phyloP scores from a whole-genome alignment of 2,329 filamentous ascomycete species.

The Macroventuria anomochaeta region DNA sequence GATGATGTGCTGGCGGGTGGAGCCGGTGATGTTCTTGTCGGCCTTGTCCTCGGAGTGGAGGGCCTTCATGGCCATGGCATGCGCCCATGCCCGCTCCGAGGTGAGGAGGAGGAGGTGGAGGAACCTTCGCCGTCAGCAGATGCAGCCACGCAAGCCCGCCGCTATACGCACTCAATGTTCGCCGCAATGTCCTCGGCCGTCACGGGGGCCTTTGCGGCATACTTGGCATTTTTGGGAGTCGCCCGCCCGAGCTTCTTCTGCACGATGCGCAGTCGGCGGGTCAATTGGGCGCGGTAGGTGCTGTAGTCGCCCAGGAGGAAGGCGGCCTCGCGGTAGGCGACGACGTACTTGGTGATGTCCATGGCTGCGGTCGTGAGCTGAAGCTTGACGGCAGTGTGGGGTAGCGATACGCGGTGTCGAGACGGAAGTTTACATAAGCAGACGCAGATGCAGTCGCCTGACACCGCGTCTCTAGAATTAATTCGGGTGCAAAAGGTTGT shows the following conservation, averaged over 20 bases:
- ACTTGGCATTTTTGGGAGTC: conserved; percentile 87
- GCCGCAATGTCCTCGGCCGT: conserved; percentile 76
- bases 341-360: conserved; percentile 88
- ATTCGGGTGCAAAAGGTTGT: conserved; percentile 11
- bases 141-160: neutral
- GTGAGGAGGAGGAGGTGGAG: conserved; percentile 75
- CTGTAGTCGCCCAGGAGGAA: conserved; percentile 88
- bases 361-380: conserved; percentile 56
- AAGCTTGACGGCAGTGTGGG: conserved; percentile 8
- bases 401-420: conserved; percentile 1
- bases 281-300: conserved; percentile 80
- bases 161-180: conserved; percentile 72
- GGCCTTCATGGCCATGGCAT: conserved; percentile 94
- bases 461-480: conserved; percentile 9
- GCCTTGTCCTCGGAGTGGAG: conserved; percentile 76
- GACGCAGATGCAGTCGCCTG: neutral
- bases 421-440: conserved; percentile 5
- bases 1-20: conserved; percentile 84
- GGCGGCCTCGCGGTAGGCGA: conserved; percentile 79
- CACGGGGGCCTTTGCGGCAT: conserved; percentile 71
- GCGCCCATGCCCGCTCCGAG: conserved; percentile 90
- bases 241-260: conserved; percentile 85
- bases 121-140: conserved; percentile 26
- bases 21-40: conserved; percentile 75
- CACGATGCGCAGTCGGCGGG: conserved; percentile 79